A percentile compares a stretch with the other conserved stretches of the same genome.
phyloP scores from a whole-genome alignment of 768 basidiomycete genomes.

The Hygrocybe punicea region DNA sequence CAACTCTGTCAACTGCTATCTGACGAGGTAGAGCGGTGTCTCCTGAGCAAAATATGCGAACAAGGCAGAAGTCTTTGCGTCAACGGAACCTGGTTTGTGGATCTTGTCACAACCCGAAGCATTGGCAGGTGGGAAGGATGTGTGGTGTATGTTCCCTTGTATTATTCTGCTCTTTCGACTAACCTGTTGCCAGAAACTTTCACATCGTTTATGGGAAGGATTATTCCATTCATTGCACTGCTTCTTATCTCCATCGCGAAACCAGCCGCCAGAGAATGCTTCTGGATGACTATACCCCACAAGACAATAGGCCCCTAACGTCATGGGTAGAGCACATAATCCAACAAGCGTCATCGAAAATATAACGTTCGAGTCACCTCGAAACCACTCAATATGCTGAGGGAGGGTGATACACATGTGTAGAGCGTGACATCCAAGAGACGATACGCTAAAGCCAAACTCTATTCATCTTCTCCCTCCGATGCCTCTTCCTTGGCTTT shows the following conservation, averaged over 20 bases:
- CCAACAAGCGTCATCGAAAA: constrained; percentile 31
- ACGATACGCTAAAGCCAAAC: background rate
- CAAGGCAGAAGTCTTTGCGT: constrained; percentile 55
- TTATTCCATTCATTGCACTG: constrained; percentile 54
- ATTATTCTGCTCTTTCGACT: background rate
- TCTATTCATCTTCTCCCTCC: constrained; percentile 52
- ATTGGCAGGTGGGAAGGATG: constrained; percentile 81
- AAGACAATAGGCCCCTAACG: constrained; percentile 39
- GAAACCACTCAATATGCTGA: background rate
- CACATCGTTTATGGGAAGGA: constrained; percentile 51
- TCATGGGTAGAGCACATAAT: constrained; percentile 56
- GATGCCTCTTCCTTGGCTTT: constrained; percentile 44
- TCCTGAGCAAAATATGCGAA: constrained; percentile 67
- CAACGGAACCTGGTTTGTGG: constrained; percentile 77
- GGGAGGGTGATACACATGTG: too few relatives aligned
- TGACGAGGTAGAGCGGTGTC: constrained; percentile 72
- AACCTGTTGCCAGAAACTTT: constrained; percentile 51
- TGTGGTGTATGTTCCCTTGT: constrained; percentile 53
- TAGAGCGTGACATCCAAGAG: background rate
- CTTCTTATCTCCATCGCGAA: constrained; percentile 47
- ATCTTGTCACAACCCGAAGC: constrained; percentile 51
- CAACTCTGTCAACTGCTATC: constrained; percentile 71
- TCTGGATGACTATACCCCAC: constrained; percentile 38
- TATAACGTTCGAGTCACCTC: background rate
- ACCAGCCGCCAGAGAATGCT: constrained; percentile 40